Evolutionary conservation across 2,329 filamentous ascomycete genomes (phyloP).

Genomic region (Penicillium glabrum): DNA sequence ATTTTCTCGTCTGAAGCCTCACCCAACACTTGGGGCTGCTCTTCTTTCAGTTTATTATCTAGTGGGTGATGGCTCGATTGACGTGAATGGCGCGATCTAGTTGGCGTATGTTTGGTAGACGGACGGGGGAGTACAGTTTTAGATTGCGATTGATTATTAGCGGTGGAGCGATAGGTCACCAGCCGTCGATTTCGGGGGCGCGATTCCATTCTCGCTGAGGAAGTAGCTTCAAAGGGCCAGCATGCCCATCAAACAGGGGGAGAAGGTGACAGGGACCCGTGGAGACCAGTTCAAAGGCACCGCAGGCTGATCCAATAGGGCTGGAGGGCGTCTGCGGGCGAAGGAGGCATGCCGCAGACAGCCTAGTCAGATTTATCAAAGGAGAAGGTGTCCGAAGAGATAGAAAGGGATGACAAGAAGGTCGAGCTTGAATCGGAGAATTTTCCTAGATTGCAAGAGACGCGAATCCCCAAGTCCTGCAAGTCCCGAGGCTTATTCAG

Average conservation of each 20-base stretch:
- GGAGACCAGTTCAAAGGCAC: background rate
- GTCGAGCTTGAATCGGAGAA: background rate
- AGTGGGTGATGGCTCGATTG: background rate
- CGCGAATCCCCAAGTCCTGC: background rate
- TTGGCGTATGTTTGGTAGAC: background rate
- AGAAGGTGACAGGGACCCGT: background rate
- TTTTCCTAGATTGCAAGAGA: background rate
- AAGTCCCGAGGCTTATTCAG: background rate
- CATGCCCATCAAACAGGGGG: background rate
- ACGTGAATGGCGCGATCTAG: background rate
- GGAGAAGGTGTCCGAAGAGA: background rate
- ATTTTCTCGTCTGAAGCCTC: constrained; percentile 11
- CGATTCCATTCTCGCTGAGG: constrained; percentile 18
- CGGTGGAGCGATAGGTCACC: constrained; percentile 40
- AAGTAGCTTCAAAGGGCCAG: background rate
- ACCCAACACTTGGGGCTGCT: background rate
- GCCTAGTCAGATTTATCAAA: background rate
- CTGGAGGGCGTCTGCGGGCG: background rate
- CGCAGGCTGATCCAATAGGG: background rate
- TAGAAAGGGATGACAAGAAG: background rate
- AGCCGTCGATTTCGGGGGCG: constrained; percentile 27
- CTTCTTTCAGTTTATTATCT: background rate
- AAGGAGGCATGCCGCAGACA: background rate
- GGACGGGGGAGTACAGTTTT: background rate
- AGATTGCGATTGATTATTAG: constrained; percentile 8